Evolutionary conservation across 441 rosid species (phyloP).

Genomic region (Euphorbia celastroides): DNA sequence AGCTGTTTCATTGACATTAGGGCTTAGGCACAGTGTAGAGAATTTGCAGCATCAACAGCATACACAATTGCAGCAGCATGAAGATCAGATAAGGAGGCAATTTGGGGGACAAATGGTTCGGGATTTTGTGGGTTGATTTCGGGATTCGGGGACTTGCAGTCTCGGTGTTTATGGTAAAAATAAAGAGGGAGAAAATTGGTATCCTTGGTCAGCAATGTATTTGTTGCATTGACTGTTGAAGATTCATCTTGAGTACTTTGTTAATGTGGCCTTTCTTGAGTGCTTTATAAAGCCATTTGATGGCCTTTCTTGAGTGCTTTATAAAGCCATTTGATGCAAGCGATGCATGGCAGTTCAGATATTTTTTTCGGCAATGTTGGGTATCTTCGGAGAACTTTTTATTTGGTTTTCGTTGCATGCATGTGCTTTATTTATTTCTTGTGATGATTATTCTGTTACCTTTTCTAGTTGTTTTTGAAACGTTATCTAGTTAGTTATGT

Average conservation of each 20-base stretch:
- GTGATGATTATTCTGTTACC: too few relatives aligned
- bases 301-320: background rate
- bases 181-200: background rate
- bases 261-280: background rate
- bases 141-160: too few relatives aligned
- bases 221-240: constrained; percentile 9
- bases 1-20: constrained; percentile 54
- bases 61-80: constrained; percentile 26
- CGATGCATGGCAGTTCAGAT: too few relatives aligned
- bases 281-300: background rate
- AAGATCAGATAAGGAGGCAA: constrained; percentile 33
- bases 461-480: too few relatives aligned
- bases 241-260: background rate
- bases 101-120: constrained; percentile 49
- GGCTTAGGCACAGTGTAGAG: constrained; percentile 48
- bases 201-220: constrained; percentile 6
- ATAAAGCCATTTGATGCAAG: background rate
- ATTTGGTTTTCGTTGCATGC: too few relatives aligned
- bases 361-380: too few relatives aligned
- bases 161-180: background rate
- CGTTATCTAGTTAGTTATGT: too few relatives aligned
- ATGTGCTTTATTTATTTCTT: too few relatives aligned
- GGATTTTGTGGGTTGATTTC: constrained; percentile 44
- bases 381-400: too few relatives aligned
- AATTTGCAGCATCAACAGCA: constrained; percentile 30